These are phyloP conservation scores for Podospora comata DNA, from an alignment of 495 filamentous ascomycete species.

Conservation along the genomic window DNA sequence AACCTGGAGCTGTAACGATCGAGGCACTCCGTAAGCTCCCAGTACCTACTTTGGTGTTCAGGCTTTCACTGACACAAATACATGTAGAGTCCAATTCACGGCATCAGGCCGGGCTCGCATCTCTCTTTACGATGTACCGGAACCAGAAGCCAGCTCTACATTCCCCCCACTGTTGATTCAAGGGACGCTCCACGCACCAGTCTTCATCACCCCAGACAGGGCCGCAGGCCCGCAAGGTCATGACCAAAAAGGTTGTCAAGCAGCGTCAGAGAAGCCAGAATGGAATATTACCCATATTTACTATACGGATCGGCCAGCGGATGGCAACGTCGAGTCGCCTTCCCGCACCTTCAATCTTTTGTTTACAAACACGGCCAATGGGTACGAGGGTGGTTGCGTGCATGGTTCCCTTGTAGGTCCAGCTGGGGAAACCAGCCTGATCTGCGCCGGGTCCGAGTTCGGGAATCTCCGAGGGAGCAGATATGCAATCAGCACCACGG, in stretches of 20 bases:
- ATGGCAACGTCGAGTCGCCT: conserved; percentile 12
- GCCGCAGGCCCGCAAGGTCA: conserved; percentile 22
- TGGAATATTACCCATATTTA: conserved; percentile 23
- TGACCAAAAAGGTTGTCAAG: conserved; percentile 14
- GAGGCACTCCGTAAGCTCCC: conserved; percentile 1
- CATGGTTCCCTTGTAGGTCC: background rate
- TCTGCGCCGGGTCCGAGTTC: conserved; percentile 27
- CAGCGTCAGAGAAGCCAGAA: conserved; percentile 15
- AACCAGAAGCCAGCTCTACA: background rate
- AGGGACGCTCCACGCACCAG: conserved; percentile 21
- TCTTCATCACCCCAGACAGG: conserved; percentile 26
- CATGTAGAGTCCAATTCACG: conserved; percentile 16
- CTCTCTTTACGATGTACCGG: background rate
- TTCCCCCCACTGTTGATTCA: conserved; percentile 23
- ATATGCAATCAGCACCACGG: conserved; percentile 23
- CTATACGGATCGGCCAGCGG: conserved; percentile 23
- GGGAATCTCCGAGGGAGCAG: conserved; percentile 11
- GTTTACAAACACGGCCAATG: conserved; percentile 26
- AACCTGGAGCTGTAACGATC: conserved; percentile 26
- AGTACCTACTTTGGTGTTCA: background rate
- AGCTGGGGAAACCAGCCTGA: background rate
- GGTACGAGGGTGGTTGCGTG: conserved; percentile 32
- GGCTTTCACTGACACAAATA: background rate
- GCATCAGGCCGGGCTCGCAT: conserved; percentile 14
- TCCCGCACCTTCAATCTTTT: conserved; percentile 22